These are phyloP conservation scores for Sclerotiophoma versabilis DNA, from an alignment of 2,329 filamentous ascomycete species.

Conservation along the genomic window DNA sequence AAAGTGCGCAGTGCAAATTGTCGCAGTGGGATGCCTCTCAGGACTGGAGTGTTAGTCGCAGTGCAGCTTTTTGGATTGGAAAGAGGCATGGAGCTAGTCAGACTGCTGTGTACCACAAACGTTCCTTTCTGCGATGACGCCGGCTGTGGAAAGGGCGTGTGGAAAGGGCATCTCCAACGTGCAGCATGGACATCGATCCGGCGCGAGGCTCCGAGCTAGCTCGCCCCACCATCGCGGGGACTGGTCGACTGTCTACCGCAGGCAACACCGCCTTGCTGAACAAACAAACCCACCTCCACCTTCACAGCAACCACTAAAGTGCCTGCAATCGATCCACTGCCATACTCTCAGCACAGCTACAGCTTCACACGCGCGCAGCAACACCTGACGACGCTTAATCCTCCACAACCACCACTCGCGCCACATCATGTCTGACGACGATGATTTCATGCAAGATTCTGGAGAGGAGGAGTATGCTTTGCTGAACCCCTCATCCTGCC, in stretches of 20 bases:
- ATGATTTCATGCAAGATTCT: slow-evolving; percentile 94
- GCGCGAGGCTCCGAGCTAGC: slow-evolving; percentile 16
- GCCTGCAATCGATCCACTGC: not conserved
- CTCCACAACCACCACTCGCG: slow-evolving; percentile 5
- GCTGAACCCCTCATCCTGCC: not conserved
- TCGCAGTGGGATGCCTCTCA: too few species aligned
- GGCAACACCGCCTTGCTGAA: slow-evolving; percentile 24
- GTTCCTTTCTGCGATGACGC: too few species aligned
- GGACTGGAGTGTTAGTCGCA: too few species aligned
- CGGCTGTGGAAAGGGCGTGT: too few species aligned
- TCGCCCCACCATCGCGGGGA: slow-evolving; percentile 11
- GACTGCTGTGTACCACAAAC: too few species aligned
- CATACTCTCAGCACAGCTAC: not conserved
- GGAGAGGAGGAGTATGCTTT: slow-evolving; percentile 78
- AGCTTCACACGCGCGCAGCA: slow-evolving; percentile 2
- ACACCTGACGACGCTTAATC: not conserved
- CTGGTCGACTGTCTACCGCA: slow-evolving; percentile 18
- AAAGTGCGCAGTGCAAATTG: too few species aligned
- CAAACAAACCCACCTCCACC: slow-evolving; percentile 24
- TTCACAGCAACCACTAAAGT: slow-evolving; percentile 7
- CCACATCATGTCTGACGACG: slow-evolving; percentile 76
- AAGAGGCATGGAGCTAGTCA: too few species aligned
- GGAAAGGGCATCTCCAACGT: too few species aligned
- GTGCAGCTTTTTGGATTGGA: too few species aligned
- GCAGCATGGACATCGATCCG: not conserved